phyloP scores from a whole-genome alignment of 2,329 filamentous ascomycete species.

The Harringtonia aguacate region DNA sequence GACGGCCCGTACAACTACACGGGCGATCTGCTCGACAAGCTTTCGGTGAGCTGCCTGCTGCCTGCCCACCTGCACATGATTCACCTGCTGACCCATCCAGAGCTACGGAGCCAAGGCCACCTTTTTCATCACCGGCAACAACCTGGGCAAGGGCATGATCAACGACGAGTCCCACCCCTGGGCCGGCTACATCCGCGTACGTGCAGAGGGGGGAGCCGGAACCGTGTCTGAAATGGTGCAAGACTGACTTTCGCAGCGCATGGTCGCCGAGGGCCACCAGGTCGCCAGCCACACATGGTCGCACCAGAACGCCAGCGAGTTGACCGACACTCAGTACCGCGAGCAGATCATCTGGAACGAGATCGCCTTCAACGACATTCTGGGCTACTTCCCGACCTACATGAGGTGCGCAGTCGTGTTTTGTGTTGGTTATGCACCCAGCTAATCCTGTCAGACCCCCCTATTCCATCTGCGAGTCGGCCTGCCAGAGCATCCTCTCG shows the following conservation, averaged over 20 bases:
- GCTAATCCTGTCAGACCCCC: slow-evolving; percentile 3
- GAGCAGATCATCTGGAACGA: slow-evolving; percentile 30
- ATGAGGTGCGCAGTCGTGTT: too few relatives aligned
- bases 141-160: slow-evolving; percentile 43
- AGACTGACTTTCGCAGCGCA: slow-evolving; percentile 28
- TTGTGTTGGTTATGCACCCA: too few relatives aligned
- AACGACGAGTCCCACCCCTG: slow-evolving; percentile 34
- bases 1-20: slow-evolving; percentile 56
- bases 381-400: slow-evolving; percentile 35
- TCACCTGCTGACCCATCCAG: slow-evolving; percentile 3
- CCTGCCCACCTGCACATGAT: too few relatives aligned
- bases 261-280: slow-evolving; percentile 33
- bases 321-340: slow-evolving; percentile 22
- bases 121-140: slow-evolving; percentile 54
- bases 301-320: slow-evolving; percentile 23
- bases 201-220: too few relatives aligned
- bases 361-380: slow-evolving; percentile 28
- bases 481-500: slow-evolving; percentile 18
- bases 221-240: too few relatives aligned
- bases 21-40: slow-evolving; percentile 46
- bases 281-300: slow-evolving; percentile 36
- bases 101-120: slow-evolving; percentile 52
- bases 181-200: slow-evolving; percentile 15
- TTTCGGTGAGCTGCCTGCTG: slow-evolving; percentile 18
- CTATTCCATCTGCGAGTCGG: slow-evolving; percentile 23